Evolutionary conservation across 2,329 filamentous ascomycete species (phyloP).

Genomic region (Penicillium sp.): DNA sequence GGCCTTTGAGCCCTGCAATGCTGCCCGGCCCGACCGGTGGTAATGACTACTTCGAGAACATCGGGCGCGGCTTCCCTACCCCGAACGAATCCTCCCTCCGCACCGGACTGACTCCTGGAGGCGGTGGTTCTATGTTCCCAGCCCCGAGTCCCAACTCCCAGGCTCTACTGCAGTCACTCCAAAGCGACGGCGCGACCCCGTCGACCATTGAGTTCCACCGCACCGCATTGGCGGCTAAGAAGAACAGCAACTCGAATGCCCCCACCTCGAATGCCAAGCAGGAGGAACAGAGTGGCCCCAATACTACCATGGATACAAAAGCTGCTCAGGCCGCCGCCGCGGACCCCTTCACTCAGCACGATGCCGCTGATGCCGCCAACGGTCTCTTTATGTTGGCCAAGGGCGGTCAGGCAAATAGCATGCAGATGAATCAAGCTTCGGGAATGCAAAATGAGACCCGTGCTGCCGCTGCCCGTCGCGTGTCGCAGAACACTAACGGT

Average conservation of each 20-base stretch:
- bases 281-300: conserved; percentile 34
- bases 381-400: conserved; percentile 84
- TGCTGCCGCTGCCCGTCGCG: conserved; percentile 36
- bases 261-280: conserved; percentile 42
- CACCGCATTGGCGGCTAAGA: conserved; percentile 74
- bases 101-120: conserved; percentile 87
- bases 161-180: conserved; percentile 71
- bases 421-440: conserved; percentile 45
- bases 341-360: conserved; percentile 77
- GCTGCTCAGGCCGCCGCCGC: conserved; percentile 45
- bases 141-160: conserved; percentile 82
- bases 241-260: conserved; percentile 44
- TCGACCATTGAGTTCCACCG: conserved; percentile 91
- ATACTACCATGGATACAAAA: conserved; percentile 42
- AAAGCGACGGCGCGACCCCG: conserved; percentile 78
- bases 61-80: conserved; percentile 82
- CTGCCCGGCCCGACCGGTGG: conserved; percentile 70
- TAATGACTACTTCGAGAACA: conserved; percentile 83
- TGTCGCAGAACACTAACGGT: conserved; percentile 41
- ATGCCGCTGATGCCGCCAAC: conserved; percentile 89
- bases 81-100: conserved; percentile 93
- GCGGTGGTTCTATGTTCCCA: conserved; percentile 95
- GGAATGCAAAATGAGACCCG: conserved; percentile 42
- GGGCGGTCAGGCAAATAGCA: conserved; percentile 52
- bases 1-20: conserved; percentile 95